A percentile compares a stretch with the other conserved stretches of the same genome.
phyloP scores from a whole-genome alignment of 73 alveolate genomes.

The Durusdinium trenchii region DNA sequence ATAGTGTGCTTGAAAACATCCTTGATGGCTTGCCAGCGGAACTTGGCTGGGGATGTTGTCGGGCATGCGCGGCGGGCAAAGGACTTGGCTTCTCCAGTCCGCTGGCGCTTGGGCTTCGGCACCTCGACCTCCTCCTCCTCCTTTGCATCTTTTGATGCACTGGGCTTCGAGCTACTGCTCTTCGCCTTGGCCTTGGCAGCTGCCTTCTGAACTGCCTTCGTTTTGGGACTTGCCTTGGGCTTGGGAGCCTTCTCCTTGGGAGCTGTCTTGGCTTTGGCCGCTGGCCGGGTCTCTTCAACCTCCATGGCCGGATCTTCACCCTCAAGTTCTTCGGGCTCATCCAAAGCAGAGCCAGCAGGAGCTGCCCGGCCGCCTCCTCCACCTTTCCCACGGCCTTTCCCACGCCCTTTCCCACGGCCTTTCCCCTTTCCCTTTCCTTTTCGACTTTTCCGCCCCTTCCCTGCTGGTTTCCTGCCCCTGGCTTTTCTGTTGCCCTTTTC shows the following conservation, averaged over 20 bases:
- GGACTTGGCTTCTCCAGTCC: neutral
- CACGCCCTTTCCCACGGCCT: too few species aligned
- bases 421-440: neutral
- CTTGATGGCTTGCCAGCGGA: neutral
- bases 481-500: too few species aligned
- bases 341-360: neutral
- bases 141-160: neutral
- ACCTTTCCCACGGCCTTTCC: neutral
- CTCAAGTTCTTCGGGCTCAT: too few species aligned
- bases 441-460: neutral
- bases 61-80: neutral
- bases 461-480: too few species aligned
- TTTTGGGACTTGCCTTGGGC: too few species aligned
- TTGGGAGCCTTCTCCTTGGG: neutral
- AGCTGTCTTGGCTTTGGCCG: neutral
- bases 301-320: too few species aligned
- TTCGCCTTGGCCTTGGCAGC: slow-evolving; percentile 14
- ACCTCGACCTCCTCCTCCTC: neutral
- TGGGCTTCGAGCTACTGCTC: neutral
- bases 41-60: neutral
- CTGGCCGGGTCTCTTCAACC: neutral
- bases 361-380: neutral
- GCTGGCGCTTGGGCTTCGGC: neutral
- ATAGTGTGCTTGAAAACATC: neutral
- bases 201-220: neutral